A percentile compares a stretch with the other conserved stretches of the same genome.
Evolutionary conservation across 1,139 yeast species (phyloP).

Genomic region (Suhomyces atakaporum): DNA sequence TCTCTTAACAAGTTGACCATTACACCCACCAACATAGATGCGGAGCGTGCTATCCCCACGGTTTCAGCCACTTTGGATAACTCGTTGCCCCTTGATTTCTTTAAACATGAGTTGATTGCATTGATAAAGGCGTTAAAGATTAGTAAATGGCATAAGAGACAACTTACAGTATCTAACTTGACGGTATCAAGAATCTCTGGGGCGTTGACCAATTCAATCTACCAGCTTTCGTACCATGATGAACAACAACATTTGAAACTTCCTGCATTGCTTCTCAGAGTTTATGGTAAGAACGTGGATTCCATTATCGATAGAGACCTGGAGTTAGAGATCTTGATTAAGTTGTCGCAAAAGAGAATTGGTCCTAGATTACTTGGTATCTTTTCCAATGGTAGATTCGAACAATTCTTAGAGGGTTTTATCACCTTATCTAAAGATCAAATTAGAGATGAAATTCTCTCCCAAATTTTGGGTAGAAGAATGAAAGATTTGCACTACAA

Average conservation of each 20-base stretch:
- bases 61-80: constrained; percentile 58
- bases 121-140: constrained; percentile 65
- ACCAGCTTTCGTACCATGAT: constrained; percentile 55
- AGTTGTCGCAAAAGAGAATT: constrained; percentile 73
- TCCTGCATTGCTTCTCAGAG: constrained; percentile 64
- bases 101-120: constrained; percentile 77
- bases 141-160: constrained; percentile 71
- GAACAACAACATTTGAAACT: constrained; percentile 25
- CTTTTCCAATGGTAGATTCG: constrained; percentile 88
- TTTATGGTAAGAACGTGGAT: constrained; percentile 91
- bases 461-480: constrained; percentile 88
- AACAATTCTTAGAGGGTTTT: constrained; percentile 84
- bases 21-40: constrained; percentile 32
- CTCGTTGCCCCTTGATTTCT: constrained; percentile 76
- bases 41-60: constrained; percentile 38
- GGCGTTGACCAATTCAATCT: constrained; percentile 90
- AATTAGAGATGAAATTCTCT: constrained; percentile 71
- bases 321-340: constrained; percentile 71
- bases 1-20: constrained; percentile 12
- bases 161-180: constrained; percentile 47
- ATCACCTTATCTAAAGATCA: constrained; percentile 71
- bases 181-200: constrained; percentile 70
- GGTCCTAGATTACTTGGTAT: constrained; percentile 91
- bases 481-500: constrained; percentile 93
- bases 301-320: constrained; percentile 82